Evolutionary conservation across 176 grass and related monocot species (phyloP).

Genomic region (Oryza coarctata): DNA sequence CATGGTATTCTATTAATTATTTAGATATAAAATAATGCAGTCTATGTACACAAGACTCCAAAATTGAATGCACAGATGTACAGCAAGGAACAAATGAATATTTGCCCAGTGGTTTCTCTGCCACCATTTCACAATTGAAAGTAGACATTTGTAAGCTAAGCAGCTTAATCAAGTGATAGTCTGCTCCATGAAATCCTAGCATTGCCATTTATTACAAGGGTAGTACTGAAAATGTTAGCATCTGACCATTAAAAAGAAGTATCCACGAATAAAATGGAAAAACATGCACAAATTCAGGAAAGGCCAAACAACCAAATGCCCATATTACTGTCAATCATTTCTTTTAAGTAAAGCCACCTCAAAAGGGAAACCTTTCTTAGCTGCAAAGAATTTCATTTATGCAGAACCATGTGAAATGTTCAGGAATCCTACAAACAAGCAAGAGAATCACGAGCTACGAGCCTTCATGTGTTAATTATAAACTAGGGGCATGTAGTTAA

Average conservation of each 20-base stretch:
- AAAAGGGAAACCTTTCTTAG: slow-evolving; percentile 18
- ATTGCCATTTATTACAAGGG: not conserved
- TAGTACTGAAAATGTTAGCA: not conserved
- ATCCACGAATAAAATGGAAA: slow-evolving; percentile 26
- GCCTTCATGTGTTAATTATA: not conserved
- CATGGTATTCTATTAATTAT: not conserved
- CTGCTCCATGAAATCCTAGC: slow-evolving; percentile 23
- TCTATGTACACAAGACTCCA: not conserved
- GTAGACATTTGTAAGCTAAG: slow-evolving; percentile 19
- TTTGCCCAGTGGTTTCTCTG: slow-evolving; percentile 7
- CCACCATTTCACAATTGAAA: slow-evolving; percentile 1
- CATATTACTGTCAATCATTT: slow-evolving; percentile 4
- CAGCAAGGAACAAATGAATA: not conserved
- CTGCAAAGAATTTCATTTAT: slow-evolving; percentile 24
- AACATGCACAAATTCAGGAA: not conserved
- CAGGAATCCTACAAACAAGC: not conserved
- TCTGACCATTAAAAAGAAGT: not conserved
- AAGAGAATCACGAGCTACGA: not conserved
- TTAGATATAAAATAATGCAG: not conserved
- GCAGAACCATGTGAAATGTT: slow-evolving; percentile 19
- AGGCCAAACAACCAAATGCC: not conserved
- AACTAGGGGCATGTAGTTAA: not conserved
- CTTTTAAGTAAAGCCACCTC: not conserved
- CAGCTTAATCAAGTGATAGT: slow-evolving; percentile 3
- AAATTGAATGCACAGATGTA: slow-evolving; percentile 3